phyloP scores from a whole-genome alignment of 345 rosid genomes.

The Dovyalis caffra region DNA sequence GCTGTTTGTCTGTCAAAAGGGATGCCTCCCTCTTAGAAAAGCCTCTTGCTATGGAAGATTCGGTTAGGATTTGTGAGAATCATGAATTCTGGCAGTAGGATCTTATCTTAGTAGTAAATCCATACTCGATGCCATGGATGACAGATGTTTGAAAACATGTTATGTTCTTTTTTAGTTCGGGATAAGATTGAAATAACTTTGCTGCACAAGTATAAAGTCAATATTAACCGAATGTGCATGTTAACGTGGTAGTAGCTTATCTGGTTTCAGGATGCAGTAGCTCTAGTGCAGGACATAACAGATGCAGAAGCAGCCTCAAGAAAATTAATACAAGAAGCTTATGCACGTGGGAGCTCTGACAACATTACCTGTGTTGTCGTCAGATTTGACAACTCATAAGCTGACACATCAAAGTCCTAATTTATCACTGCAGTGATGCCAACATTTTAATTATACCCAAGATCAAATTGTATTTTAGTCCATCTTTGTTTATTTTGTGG shows the following conservation, averaged over 20 bases:
- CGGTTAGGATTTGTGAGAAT: background rate
- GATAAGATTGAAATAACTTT: background rate
- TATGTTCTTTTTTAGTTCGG: background rate
- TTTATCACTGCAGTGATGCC: background rate
- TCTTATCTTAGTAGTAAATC: background rate
- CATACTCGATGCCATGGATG: no score
- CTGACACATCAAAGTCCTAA: background rate
- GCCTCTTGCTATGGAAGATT: background rate
- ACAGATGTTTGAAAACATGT: background rate
- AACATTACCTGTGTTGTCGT: constrained; percentile 51
- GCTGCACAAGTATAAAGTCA: background rate
- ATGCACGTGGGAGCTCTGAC: constrained; percentile 45
- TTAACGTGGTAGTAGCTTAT: background rate
- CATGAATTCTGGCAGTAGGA: background rate
- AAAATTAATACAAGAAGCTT: constrained; percentile 47
- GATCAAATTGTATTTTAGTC: background rate
- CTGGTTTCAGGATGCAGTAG: constrained; percentile 43
- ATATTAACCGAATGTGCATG: background rate
- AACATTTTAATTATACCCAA: background rate
- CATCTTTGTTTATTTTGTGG: background rate
- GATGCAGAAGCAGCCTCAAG: constrained; percentile 50
- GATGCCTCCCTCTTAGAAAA: background rate
- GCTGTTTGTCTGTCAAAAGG: no score
- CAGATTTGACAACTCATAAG: constrained; percentile 35
- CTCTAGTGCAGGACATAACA: constrained; percentile 32